Conservation (phyloP, 2,329 filamentous ascomycete species). For the Phoma sp. region DNA sequence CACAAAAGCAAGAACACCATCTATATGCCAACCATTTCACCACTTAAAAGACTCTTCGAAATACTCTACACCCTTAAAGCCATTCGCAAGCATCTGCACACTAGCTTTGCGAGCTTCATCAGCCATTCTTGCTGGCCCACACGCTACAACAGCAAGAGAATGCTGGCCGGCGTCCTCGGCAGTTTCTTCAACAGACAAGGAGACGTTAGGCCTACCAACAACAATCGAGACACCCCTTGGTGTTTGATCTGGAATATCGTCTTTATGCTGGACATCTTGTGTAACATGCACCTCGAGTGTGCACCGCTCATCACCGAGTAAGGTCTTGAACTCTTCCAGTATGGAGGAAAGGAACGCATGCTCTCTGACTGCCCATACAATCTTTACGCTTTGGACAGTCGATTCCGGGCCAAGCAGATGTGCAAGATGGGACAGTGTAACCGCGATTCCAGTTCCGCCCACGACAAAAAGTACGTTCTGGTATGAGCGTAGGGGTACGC, state of each 20-base stretch:
- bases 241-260: conserved; percentile 23
- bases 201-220: conserved; percentile 49
- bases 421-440: conserved; percentile 39
- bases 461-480: conserved; percentile 46
- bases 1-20: background rate
- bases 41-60: conserved; percentile 58
- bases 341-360: conserved; percentile 35
- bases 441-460: conserved; percentile 46
- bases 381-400: conserved; percentile 26
- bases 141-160: conserved; percentile 50
- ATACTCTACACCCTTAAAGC: conserved; percentile 47
- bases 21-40: conserved; percentile 18
- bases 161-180: conserved; percentile 38
- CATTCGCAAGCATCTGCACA: conserved; percentile 39
- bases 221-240: conserved; percentile 35
- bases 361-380: conserved; percentile 45
- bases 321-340: conserved; percentile 27
- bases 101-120: conserved; percentile 52
- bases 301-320: conserved; percentile 35
- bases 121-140: conserved; percentile 54
- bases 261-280: conserved; percentile 30
- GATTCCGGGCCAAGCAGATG: conserved; percentile 24
- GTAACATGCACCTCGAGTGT: conserved; percentile 37
- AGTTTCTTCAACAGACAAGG: conserved; percentile 39
- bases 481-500: conserved; percentile 50